Conservation (phyloP, 192 early-diverging fungal species). For the Powellomyces hirtus region DNA sequence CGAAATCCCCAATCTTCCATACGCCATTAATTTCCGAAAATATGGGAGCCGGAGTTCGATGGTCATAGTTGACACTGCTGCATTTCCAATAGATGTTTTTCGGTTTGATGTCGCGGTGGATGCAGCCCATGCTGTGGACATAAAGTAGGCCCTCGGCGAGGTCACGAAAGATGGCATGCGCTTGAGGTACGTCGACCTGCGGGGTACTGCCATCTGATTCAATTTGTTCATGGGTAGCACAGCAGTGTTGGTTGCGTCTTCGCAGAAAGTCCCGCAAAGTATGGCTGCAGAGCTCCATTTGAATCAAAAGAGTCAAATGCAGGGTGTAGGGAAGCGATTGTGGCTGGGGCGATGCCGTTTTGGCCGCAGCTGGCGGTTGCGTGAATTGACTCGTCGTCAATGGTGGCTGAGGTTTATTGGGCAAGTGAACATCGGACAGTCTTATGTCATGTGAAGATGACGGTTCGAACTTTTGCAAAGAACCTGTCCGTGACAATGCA, state of each 20-base stretch:
- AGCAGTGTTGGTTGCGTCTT: conserved; percentile 28
- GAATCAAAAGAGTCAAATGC: conserved; percentile 45
- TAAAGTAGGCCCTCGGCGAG: conserved; percentile 77
- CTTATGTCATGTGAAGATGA: too few species aligned
- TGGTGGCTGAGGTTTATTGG: too few species aligned
- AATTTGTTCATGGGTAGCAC: background rate
- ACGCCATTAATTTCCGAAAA: conserved; percentile 33
- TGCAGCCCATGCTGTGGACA: conserved; percentile 68
- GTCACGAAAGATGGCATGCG: conserved; percentile 64
- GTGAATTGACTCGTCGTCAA: too few species aligned
- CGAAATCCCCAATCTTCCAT: conserved; percentile 97
- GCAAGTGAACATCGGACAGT: too few species aligned
- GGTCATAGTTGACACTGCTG: background rate
- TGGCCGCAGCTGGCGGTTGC: background rate
- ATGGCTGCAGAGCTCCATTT: conserved; percentile 80
- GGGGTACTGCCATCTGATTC: background rate
- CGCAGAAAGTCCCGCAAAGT: conserved; percentile 59
- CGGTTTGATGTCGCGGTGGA: conserved; percentile 62
- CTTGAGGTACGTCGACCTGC: conserved; percentile 52
- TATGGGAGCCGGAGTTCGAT: background rate
- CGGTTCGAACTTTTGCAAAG: too few species aligned
- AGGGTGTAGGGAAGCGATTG: background rate
- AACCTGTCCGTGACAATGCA: too few species aligned
- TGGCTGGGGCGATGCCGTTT: background rate
- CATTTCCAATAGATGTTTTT: conserved; percentile 48